Evolutionary conservation across 495 filamentous ascomycete species (phyloP), one percentile per base, ranked within the genome.

Genomic region (Penicillium roqueforti): DNA sequence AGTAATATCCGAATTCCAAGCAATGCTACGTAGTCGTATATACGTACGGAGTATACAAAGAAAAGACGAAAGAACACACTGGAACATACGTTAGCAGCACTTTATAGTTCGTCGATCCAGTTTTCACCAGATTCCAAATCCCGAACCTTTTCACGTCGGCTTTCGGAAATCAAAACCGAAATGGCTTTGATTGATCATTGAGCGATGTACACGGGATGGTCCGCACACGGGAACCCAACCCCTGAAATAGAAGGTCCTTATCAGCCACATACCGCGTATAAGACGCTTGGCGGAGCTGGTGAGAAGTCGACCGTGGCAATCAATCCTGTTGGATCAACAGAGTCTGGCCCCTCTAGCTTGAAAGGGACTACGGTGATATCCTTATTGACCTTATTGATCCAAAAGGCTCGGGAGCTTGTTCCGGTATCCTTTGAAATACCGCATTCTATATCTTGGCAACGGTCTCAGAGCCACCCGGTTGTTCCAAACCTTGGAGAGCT

Each of bases 301-400:
- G n/a, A n/a, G n/a, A n/a, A n/a, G n/a, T n/a, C n/a, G n/a, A n/a
- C n/a, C n/a, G n/a, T n/a, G n/a, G n/a, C n/a, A n/a, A n/a, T n/a
- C n/a, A n/a, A n/a, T n/a, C n/a, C n/a, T n/a, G n/a, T n/a, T n/a
- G 39, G 34, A 55, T 55, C 31, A 50, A 56, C 32, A 49, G 47
- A 14, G 20, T 49, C n/a, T 23, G 14, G 14, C 4, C 22, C 9
- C n/a, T 38, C 47, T 49, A 49, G 47, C 47, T 49, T 0, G 14
- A 49, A 49, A 11, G 4, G 34, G 47, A 49, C 47, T 49, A 49
- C 47, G 32, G 34, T 25, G 6, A 20, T 10, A 9, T 26, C 38
- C 49, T 51, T 42, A 41, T 32, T 51, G 49, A 41, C 38, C 49
- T 51, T 42, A 41, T 32, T 51, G 49, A 41, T 43, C 38, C 28